Conservation (phyloP, 2,329 filamentous ascomycete genomes). For the Pseudomassariella vexata region DNA sequence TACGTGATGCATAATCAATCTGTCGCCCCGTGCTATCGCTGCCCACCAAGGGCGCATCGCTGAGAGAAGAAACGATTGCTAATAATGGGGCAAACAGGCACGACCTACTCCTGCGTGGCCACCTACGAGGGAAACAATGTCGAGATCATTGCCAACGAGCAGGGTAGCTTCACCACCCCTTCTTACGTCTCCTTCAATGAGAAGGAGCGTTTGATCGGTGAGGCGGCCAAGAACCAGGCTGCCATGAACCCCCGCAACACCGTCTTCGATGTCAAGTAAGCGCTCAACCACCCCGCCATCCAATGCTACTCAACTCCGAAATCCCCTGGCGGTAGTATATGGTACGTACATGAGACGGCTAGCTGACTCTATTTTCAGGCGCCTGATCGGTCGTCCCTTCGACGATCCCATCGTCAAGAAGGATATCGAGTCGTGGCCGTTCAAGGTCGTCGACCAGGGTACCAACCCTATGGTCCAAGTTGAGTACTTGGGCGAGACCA, state of each 20-base stretch:
- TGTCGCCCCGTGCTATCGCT: too few species aligned
- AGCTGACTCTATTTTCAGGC: slow-evolving; percentile 47
- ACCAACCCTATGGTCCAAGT: slow-evolving; percentile 91
- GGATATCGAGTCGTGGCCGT: slow-evolving; percentile 97
- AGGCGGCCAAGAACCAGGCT: slow-evolving; percentile 99
- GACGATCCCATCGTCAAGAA: slow-evolving; percentile 97
- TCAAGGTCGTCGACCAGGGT: slow-evolving; percentile 91
- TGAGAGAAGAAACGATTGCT: too few species aligned
- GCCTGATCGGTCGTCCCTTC: slow-evolving; percentile 93
- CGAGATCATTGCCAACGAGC: slow-evolving; percentile 99
- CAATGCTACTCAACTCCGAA: not conserved
- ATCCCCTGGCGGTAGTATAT: slow-evolving; percentile 1
- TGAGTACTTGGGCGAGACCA: slow-evolving; percentile 89
- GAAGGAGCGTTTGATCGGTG: slow-evolving; percentile 97
- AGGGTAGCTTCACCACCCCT: slow-evolving; percentile 97
- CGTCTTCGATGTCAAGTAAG: slow-evolving; percentile 98
- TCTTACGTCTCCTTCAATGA: slow-evolving; percentile 99
- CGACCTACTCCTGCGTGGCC: slow-evolving; percentile 99
- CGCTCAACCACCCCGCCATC: slow-evolving; percentile 13
- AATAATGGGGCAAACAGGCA: too few species aligned
- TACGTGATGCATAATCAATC: too few species aligned
- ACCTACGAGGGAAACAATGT: slow-evolving; percentile 99
- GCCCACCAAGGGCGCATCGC: too few species aligned
- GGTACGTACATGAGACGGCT: slow-evolving; percentile 5
- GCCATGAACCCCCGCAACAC: slow-evolving; percentile 99